Base-by-base conservation (phyloP, 306 rosid genomes). In the Lathyrus sativus region DNA sequence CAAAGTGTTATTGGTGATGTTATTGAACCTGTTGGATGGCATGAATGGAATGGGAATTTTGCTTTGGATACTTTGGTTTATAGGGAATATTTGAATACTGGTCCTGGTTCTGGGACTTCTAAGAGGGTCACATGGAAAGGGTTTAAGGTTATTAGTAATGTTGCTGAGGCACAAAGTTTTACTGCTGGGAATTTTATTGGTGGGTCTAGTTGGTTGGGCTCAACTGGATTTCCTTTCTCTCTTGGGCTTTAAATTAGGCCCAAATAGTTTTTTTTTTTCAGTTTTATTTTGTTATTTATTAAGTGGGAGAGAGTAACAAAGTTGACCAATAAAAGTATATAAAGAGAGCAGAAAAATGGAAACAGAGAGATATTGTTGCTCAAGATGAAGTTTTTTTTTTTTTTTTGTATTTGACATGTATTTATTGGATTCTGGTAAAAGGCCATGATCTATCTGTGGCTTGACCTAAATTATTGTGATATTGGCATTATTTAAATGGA, bases 21-120 rank as follows among this genome's bases (percentile, higher is more conserved):
- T 28, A 90, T 93, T 31, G 43, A 80, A 42, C 90, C 96, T 1
- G 84, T 31, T 3, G 98, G 98, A 9, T 93, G 98, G 98, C 76
- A 66, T 51, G 80, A 74, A 17, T 93, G 98, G 98, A 3, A 4
- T 28, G 98, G 96, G 2, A 62, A 65, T n/a, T 93, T 93, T 70
- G 98, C 97, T 3, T 81, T 93, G 29, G 4, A 59, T 62, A 93
- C 96, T 1, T 68, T 90, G 83, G 80, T 62, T 18, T 92, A 92
- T 19, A 85, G 83, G 0, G 96, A 92, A 81, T 88, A 86, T 41
- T 71, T 75, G 24, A 92, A 92, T 43, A 80, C 84, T 3, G 98
- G 98, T 7, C 68, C 83, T 18, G 96, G 98, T 2, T 88, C 96
- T 22, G 83, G 43, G 0, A 88, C 93, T 1, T 64, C 98, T 0